A percentile compares a stretch with the other conserved stretches of the same genome.
These are phyloP conservation scores for Kandelia obovata DNA, from an alignment of 345 rosid species.

Conservation along the genomic window DNA sequence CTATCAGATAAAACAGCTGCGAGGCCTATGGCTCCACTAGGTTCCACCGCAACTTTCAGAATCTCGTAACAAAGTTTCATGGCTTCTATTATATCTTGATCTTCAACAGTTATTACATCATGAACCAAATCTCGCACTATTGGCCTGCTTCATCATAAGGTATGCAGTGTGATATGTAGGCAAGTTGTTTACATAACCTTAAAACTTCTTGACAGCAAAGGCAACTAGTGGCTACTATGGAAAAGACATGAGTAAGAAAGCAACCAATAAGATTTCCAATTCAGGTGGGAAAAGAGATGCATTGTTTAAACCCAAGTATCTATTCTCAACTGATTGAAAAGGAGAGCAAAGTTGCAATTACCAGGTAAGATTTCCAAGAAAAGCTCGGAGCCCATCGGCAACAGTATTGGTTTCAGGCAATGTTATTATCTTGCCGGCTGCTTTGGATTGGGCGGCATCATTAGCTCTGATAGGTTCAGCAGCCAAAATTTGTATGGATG, in stretches of 20 bases:
- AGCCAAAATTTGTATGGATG: constrained; percentile 65
- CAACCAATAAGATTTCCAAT: background rate
- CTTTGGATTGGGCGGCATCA: constrained; percentile 91
- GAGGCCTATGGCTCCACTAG: constrained; percentile 93
- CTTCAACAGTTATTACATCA: constrained; percentile 62
- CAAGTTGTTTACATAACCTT: background rate
- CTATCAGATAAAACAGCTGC: constrained; percentile 73
- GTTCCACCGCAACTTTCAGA: constrained; percentile 79
- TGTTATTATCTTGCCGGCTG: constrained; percentile 58
- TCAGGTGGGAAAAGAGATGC: background rate
- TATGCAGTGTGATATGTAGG: background rate
- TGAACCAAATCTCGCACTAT: constrained; percentile 76
- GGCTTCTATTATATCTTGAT: constrained; percentile 64
- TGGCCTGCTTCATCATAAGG: constrained; percentile 49
- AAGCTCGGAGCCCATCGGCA: constrained; percentile 90
- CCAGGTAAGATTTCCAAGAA: constrained; percentile 82
- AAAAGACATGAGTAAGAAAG: background rate
- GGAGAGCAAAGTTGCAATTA: constrained; percentile 25
- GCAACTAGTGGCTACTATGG: background rate
- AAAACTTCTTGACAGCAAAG: background rate
- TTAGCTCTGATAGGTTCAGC: constrained; percentile 91
- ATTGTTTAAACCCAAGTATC: background rate
- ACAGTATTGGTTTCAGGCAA: constrained; percentile 63
- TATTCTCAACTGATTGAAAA: constrained; percentile 7
- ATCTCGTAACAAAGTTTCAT: constrained; percentile 84